phyloP scores from a whole-genome alignment of 306 rosid genomes.

The Prunus mume region DNA sequence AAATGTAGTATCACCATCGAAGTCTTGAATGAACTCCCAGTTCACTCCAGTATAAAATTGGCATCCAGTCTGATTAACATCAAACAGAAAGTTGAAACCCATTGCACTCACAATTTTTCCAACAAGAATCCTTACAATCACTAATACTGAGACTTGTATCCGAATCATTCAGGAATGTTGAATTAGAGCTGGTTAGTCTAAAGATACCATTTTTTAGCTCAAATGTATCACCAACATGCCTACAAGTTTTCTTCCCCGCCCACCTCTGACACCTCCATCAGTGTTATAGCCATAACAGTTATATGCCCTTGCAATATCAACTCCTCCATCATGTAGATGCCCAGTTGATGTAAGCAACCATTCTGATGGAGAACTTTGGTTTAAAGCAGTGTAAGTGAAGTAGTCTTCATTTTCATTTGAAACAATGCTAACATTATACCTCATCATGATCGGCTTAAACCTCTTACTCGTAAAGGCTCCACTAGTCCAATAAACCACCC shows the following conservation, averaged over 20 bases:
- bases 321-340: not conserved
- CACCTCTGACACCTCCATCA: constrained; percentile 4
- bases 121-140: constrained; percentile 6
- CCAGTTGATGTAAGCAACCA: not conserved
- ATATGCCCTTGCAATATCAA: not conserved
- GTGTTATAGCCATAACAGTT: constrained; percentile 8
- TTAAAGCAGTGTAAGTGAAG: not conserved
- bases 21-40: not conserved
- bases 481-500: constrained; percentile 1
- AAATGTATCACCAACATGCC: not conserved
- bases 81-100: not conserved
- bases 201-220: not conserved
- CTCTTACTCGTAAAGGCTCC: not conserved
- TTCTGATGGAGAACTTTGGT: not conserved
- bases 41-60: not conserved
- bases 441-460: not conserved
- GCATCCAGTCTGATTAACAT: not conserved
- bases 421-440: not conserved
- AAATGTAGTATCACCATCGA: not conserved
- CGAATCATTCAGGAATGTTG: not conserved
- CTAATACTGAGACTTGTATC: not conserved
- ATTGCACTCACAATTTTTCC: not conserved
- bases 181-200: not conserved
- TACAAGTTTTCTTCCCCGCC: not conserved
- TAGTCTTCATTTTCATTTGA: constrained; percentile 7